These are phyloP conservation scores for Colletotrichum abscissum DNA, from an alignment of 2,329 filamentous ascomycete species.

Conservation along the genomic window DNA sequence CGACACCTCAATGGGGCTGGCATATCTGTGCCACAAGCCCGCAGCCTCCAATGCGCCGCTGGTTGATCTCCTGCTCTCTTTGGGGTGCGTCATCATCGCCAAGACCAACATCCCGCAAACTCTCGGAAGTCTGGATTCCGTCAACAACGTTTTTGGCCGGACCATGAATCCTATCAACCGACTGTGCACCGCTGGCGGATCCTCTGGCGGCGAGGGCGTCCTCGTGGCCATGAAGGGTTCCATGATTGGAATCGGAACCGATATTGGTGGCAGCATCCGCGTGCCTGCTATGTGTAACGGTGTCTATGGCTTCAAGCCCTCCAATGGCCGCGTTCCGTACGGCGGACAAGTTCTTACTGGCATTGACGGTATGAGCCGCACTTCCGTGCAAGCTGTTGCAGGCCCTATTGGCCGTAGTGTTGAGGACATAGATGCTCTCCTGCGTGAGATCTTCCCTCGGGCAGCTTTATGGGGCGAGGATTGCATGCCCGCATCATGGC, in stretches of 20 bases:
- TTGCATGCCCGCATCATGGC: constrained; percentile 26
- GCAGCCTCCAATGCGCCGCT: constrained; percentile 43
- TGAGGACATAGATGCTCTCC: constrained; percentile 13
- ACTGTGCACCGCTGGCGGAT: constrained; percentile 26
- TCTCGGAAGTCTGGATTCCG: constrained; percentile 36
- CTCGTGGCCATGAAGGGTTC: constrained; percentile 23
- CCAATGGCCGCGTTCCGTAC: constrained; percentile 21
- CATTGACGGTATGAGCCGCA: constrained; percentile 19
- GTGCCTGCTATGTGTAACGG: constrained; percentile 33
- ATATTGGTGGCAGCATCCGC: constrained; percentile 32
- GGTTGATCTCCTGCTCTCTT: constrained; percentile 44
- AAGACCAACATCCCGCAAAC: constrained; percentile 43
- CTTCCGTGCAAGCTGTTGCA: constrained; percentile 25
- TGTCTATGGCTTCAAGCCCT: constrained; percentile 31
- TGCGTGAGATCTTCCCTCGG: constrained; percentile 22
- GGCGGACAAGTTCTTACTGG: constrained; percentile 11
- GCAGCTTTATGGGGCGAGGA: constrained; percentile 24
- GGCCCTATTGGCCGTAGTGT: constrained; percentile 23
- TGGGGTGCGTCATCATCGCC: constrained; percentile 38
- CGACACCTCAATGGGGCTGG: constrained; percentile 56
- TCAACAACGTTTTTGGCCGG: constrained; percentile 30
- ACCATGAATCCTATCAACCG: constrained; percentile 33
- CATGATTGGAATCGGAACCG: constrained; percentile 28
- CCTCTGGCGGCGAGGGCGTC: constrained; percentile 28
- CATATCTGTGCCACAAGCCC: constrained; percentile 45